Conservation (phyloP, 2,329 filamentous ascomycete species). For the Diplodia corticola region DNA sequence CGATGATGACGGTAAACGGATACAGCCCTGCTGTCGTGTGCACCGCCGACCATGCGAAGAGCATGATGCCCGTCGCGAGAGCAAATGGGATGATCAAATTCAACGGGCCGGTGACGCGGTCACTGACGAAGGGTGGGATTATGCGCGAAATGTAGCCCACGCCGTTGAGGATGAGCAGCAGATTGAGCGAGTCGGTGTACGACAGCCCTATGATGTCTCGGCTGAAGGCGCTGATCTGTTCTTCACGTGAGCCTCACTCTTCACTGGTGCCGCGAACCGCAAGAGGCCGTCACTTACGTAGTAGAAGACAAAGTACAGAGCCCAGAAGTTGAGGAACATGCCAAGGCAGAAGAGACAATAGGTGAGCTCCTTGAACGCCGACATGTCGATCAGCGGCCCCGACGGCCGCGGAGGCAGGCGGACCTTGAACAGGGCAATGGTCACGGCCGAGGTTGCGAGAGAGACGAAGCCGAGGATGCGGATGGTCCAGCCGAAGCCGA, state of each 20-base stretch:
- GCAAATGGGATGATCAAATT: slow-evolving; percentile 23
- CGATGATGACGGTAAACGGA: slow-evolving; percentile 36
- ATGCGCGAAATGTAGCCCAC: slow-evolving; percentile 60
- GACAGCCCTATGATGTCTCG: slow-evolving; percentile 38
- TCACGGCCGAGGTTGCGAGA: slow-evolving; percentile 43
- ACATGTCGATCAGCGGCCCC: slow-evolving; percentile 34
- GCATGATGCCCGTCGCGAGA: slow-evolving; percentile 17
- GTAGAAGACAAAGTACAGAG: slow-evolving; percentile 24
- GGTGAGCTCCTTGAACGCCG: slow-evolving; percentile 23
- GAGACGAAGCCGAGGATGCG: slow-evolving; percentile 62
- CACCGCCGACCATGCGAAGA: slow-evolving; percentile 37
- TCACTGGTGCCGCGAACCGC: neutral
- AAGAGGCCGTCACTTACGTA: slow-evolving; percentile 20
- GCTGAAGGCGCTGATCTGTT: slow-evolving; percentile 20
- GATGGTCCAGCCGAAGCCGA: slow-evolving; percentile 68
- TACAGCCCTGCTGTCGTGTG: slow-evolving; percentile 32
- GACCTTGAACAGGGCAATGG: slow-evolving; percentile 42
- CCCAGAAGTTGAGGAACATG: slow-evolving; percentile 25
- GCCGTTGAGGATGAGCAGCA: slow-evolving; percentile 67
- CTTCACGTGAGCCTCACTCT: neutral
- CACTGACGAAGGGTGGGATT: slow-evolving; percentile 59
- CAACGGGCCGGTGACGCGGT: slow-evolving; percentile 37
- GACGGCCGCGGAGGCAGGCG: slow-evolving; percentile 46
- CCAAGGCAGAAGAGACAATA: slow-evolving; percentile 24
- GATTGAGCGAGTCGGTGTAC: slow-evolving; percentile 54